These are phyloP conservation scores for Entrophospora sp. DNA, from an alignment of 192 early-diverging fungal species.

Conservation along the genomic window DNA sequence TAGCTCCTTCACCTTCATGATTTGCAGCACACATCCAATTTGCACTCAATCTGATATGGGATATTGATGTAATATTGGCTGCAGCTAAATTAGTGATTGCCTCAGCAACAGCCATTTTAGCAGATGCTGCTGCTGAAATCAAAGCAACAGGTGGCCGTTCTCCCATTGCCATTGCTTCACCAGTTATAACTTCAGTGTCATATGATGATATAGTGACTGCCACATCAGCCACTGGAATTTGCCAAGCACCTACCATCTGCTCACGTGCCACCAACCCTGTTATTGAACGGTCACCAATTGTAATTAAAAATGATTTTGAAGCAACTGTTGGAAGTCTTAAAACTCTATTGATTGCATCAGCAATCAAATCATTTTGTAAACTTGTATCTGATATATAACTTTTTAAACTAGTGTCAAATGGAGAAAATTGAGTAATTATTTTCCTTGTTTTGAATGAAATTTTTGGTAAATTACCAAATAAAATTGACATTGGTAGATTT, in stretches of 20 bases:
- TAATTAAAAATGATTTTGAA: slow-evolving; percentile 93
- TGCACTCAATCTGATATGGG: slow-evolving; percentile 76
- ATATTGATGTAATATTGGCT: slow-evolving; percentile 66
- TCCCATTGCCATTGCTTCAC: slow-evolving; percentile 98
- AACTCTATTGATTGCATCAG: slow-evolving; percentile 65
- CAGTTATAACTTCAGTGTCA: slow-evolving; percentile 57
- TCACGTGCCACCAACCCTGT: slow-evolving; percentile 93
- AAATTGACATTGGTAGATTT: slow-evolving; percentile 88
- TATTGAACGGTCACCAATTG: slow-evolving; percentile 94
- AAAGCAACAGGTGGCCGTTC: slow-evolving; percentile 87
- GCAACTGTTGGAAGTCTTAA: slow-evolving; percentile 82
- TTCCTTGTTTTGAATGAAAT: slow-evolving; percentile 75
- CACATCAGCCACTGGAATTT: slow-evolving; percentile 96
- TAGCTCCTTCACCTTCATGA: slow-evolving; percentile 85
- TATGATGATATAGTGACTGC: slow-evolving; percentile 80
- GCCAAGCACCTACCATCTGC: slow-evolving; percentile 99
- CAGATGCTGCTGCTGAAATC: slow-evolving; percentile 75
- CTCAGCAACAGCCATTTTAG: slow-evolving; percentile 97
- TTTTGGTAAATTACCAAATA: slow-evolving; percentile 96
- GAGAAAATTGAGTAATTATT: slow-evolving; percentile 34
- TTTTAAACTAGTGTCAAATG: slow-evolving; percentile 50
- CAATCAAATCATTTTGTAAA: slow-evolving; percentile 31
- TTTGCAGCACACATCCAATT: slow-evolving; percentile 98
- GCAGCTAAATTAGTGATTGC: slow-evolving; percentile 85
- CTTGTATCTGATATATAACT: slow-evolving; percentile 48